Percentiles rank a stretch among this genome's conserved stretches.
These are phyloP conservation scores for Blastobotrys illinoisensis DNA, from an alignment of 1,139 yeast genomes.

Conservation along the genomic window DNA sequence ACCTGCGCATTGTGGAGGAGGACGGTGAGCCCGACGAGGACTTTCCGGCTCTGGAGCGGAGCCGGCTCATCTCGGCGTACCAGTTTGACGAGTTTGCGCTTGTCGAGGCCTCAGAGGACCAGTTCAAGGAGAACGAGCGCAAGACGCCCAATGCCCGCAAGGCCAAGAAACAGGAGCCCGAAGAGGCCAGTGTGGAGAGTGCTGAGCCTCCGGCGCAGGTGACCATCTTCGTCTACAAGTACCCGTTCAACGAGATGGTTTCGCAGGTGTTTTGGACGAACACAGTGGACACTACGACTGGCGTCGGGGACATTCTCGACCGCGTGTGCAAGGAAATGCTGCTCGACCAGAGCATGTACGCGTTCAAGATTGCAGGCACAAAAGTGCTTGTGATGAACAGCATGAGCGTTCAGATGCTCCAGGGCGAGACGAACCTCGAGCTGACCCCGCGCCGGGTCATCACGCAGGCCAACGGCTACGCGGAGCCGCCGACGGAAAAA, in stretches of 20 bases:
- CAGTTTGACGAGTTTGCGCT: constrained; percentile 43
- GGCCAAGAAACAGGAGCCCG: background rate
- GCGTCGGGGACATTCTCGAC: constrained; percentile 27
- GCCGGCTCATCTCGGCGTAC: constrained; percentile 37
- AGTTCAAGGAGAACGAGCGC: constrained; percentile 31
- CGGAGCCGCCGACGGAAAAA: constrained; percentile 8
- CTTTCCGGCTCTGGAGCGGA: constrained; percentile 42
- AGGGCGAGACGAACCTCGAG: constrained; percentile 25
- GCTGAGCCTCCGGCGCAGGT: constrained; percentile 13
- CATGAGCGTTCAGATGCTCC: constrained; percentile 18
- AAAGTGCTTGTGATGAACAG: constrained; percentile 16
- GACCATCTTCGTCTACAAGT: constrained; percentile 27
- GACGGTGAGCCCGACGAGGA: constrained; percentile 45
- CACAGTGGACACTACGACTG: constrained; percentile 19
- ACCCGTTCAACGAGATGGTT: constrained; percentile 33
- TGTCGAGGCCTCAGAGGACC: constrained; percentile 36
- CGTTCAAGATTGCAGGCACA: constrained; percentile 33
- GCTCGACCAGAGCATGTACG: constrained; percentile 32
- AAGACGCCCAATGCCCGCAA: constrained; percentile 29
- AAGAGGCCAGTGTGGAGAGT: background rate
- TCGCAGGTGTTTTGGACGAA: constrained; percentile 30
- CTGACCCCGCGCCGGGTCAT: constrained; percentile 29
- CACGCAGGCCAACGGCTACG: constrained; percentile 27
- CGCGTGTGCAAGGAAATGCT: constrained; percentile 32
- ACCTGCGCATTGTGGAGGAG: constrained; percentile 40